These are phyloP conservation scores for Mucor irregularis DNA, from an alignment of 371 early-diverging fungal species.

Conservation along the genomic window DNA sequence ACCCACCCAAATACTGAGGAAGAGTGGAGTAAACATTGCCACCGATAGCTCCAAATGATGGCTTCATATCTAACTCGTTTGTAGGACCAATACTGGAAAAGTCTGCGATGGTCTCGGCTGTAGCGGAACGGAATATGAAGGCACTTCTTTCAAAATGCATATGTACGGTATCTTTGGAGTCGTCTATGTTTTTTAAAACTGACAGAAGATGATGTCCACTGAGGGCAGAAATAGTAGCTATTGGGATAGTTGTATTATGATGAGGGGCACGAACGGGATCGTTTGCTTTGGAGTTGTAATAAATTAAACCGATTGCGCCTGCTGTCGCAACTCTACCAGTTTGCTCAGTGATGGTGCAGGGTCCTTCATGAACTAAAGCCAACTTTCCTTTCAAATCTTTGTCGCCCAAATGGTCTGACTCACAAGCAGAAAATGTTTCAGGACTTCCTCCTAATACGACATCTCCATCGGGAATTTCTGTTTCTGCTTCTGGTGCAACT, in stretches of 20 bases:
- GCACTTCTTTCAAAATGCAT: conserved; percentile 8
- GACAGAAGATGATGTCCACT: conserved; percentile 8
- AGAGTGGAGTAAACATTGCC: conserved; percentile 69
- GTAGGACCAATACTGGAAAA: conserved; percentile 46
- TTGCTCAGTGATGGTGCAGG: conserved; percentile 59
- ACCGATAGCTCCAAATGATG: conserved; percentile 64
- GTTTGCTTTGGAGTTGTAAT: conserved; percentile 35
- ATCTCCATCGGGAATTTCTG: conserved; percentile 10
- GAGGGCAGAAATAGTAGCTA: conserved; percentile 10
- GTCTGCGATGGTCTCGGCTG: conserved; percentile 32
- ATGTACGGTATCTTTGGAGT: background rate
- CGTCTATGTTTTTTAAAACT: background rate
- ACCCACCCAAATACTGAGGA: conserved; percentile 33
- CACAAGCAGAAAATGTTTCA: conserved; percentile 10
- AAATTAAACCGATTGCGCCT: conserved; percentile 57
- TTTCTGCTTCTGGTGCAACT: conserved; percentile 4
- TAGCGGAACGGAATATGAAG: conserved; percentile 7
- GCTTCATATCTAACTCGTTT: conserved; percentile 29
- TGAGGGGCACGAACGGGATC: conserved; percentile 17
- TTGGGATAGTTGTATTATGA: background rate
- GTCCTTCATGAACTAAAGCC: conserved; percentile 55
- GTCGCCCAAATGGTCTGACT: conserved; percentile 7
- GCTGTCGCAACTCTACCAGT: conserved; percentile 29
- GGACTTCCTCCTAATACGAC: conserved; percentile 1
- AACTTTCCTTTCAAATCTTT: conserved; percentile 36